Evolutionary conservation across 108 stramenopile species (phyloP).

Genomic region (Aureococcus anophagefferens): DNA sequence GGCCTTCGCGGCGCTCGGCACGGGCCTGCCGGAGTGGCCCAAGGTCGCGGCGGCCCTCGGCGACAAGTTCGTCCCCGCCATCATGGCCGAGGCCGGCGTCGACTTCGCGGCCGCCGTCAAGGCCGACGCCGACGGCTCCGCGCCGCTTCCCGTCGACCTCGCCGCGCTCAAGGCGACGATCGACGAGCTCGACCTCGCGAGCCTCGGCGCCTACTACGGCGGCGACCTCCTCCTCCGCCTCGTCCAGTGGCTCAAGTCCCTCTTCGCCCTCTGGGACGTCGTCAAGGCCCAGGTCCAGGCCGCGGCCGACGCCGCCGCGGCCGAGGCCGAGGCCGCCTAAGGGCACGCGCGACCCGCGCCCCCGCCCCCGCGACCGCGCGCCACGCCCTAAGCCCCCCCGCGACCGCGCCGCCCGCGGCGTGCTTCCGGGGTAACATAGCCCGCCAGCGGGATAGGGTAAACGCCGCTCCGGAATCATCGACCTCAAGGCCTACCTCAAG

Average conservation of each 20-base stretch:
- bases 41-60: background rate
- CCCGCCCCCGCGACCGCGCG: too few species aligned
- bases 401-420: too few species aligned
- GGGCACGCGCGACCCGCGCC: too few species aligned
- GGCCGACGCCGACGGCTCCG: constrained; percentile 4
- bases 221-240: background rate
- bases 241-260: background rate
- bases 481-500: too few species aligned
- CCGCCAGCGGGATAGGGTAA: too few species aligned
- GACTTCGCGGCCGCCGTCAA: background rate
- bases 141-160: background rate
- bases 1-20: background rate
- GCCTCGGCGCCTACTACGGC: background rate
- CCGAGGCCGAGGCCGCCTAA: too few species aligned
- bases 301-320: background rate
- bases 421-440: too few species aligned
- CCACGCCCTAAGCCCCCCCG: too few species aligned
- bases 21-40: constrained; percentile 1
- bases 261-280: background rate
- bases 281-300: background rate
- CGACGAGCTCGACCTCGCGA: background rate
- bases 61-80: background rate
- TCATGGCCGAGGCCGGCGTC: background rate
- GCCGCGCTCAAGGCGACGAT: background rate
- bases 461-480: too few species aligned